Evolutionary conservation across 2,329 filamentous ascomycete species (phyloP), one percentile per base, ranked within the genome.

Genomic region (Diplodia sapinea): DNA sequence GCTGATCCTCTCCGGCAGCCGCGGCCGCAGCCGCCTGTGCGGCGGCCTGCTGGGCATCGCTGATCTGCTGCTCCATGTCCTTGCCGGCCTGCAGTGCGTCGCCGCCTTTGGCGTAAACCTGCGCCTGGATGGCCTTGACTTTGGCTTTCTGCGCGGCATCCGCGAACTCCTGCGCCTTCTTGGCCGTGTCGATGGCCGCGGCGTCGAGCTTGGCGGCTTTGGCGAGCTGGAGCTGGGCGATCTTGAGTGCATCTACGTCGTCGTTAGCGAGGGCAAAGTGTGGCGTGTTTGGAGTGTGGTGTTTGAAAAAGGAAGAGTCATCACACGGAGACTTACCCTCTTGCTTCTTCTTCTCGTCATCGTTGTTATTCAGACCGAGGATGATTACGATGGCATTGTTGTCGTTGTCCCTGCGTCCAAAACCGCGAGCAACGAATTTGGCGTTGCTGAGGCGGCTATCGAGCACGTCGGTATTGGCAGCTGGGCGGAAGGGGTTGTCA

Each of bases 81-180:
- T 63, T 17, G 59, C 59, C 59, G 59, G 59, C 59, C 9, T 47
- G 8, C 43, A 51, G 9, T 47, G 43, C 59, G 47, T 63, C 59
- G 29, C 20, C 43, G 47, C 59, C 59, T 6, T 63, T 3, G 12
- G 59, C 59, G 59, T 36, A 36, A 12, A 43, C 59, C 31, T 63
- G 43, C 17, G 59, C 59, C 43, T 51, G 43, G 17, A 38, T n/a
- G 47, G 59, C 59, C 59, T 63, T 63, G 43, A 63, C 29, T 26
- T 51, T 63, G 43, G 59, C 59, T 12, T 51, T 47, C 59, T 63
- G 59, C 4, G 59, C 59, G 26, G 59, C 59, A 8, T 26, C 29
- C n/a, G 59, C 59, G 17, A 63, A 33, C 29, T 63, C 47, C 31
- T 38, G 29, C 17, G 59, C 59, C 47, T 63, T 63, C 59, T 63